Base-by-base conservation (phyloP, 2,329 filamentous ascomycete genomes). In the Pseudocercospora musae region DNA sequence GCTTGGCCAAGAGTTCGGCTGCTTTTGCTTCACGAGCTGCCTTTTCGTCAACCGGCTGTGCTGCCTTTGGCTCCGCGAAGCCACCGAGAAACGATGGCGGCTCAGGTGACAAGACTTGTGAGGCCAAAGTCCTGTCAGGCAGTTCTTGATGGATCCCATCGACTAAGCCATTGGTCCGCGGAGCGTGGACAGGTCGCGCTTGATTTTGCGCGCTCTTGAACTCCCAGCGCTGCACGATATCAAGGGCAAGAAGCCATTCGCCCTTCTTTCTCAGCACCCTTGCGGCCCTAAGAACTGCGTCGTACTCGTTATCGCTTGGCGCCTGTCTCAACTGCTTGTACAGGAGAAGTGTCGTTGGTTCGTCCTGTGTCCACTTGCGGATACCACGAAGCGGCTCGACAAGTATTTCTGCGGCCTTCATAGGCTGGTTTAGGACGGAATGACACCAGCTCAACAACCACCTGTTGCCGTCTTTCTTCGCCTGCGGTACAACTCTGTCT, bases 371-470 rank as follows among this genome's bases (percentile, higher is more conserved):
- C 66, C 88, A 89, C 8, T 37, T 64, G 56, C 95, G 78, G 1
- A 96, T 82, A 0, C 85, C 87, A 65, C 90, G 88, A 0, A 96
- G 85, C 0, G 93, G 92, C 57, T 62, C 63, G 15, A 76, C 89
- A 3, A 99, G 80, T 6, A 89, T 87, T 57, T 91, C 86, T 6
- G 97, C 92, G 5, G 94, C 90, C 81, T 92, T 90, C 68, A 96
- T 90, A 63, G 88, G 86, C 65, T 90, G 85, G 40, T 87, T 87
- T 4, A 98, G 82, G 83, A 96, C 91, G 89, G 92, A 96, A 73
- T 96, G 96, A 2, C 91, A 91, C 95, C 95, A 99, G 0, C 90
- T 95, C 10, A 93, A 91, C 62, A 96, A 85, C 94, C 95, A 99
- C 61, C 94, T 85, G 72, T 99, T 94, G 2, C 92, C 92, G 66